phyloP scores from a whole-genome alignment of 108 stramenopile species.

The Cyclotella cryptica region DNA sequence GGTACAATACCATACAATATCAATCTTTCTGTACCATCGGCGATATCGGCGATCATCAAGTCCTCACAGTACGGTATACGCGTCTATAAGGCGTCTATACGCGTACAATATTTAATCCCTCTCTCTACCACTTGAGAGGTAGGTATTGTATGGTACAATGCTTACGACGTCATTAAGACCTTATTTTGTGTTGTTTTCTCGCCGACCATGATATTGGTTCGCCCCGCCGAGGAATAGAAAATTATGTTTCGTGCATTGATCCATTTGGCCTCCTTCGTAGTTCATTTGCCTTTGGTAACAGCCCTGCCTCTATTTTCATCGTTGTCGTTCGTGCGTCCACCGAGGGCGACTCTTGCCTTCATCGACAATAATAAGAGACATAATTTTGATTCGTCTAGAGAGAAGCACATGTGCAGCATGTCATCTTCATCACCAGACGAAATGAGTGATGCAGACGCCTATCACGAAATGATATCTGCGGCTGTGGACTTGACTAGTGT shows the following conservation, averaged over 20 bases:
- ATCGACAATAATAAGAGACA: not conserved
- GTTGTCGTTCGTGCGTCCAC: not conserved
- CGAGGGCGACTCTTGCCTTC: slow-evolving; percentile 2
- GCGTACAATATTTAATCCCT: too few relatives aligned
- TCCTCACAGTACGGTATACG: too few relatives aligned
- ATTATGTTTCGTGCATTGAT: not conserved
- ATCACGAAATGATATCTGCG: slow-evolving; percentile 62
- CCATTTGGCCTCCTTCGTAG: not conserved
- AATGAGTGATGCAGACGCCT: slow-evolving; percentile 55
- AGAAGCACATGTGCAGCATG: slow-evolving; percentile 6
- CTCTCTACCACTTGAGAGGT: too few relatives aligned
- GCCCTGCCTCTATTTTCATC: not conserved
- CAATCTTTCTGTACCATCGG: too few relatives aligned
- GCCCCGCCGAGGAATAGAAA: not conserved
- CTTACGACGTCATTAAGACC: too few relatives aligned
- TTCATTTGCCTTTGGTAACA: not conserved
- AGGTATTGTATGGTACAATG: too few relatives aligned
- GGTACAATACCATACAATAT: too few relatives aligned
- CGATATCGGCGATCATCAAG: too few relatives aligned
- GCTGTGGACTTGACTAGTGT: slow-evolving; percentile 72
- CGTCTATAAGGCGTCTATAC: too few relatives aligned
- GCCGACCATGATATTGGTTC: too few relatives aligned
- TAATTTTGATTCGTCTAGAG: not conserved
- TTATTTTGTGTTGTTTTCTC: too few relatives aligned
- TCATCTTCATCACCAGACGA: not conserved